Evolutionary conservation across 257 asterid species (phyloP).

Genomic region (Lycium barbarum): DNA sequence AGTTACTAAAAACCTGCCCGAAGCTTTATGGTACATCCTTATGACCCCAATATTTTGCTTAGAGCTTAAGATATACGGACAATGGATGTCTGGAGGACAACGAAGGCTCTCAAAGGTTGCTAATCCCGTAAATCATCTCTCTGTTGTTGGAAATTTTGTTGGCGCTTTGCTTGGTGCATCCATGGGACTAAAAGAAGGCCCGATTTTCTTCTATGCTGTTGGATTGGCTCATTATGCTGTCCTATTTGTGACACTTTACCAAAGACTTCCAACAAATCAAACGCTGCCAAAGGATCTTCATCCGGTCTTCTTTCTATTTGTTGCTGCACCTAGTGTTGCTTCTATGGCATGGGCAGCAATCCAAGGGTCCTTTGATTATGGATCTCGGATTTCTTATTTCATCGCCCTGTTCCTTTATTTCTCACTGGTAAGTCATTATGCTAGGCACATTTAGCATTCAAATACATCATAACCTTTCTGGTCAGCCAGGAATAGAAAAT

Average conservation of each 20-base stretch:
- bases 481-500: not conserved
- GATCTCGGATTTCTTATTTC: conserved; percentile 76
- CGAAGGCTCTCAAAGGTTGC: conserved; percentile 90
- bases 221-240: conserved; percentile 89
- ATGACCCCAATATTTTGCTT: conserved; percentile 73
- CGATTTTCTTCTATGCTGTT: conserved; percentile 82
- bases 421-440: conserved; percentile 61
- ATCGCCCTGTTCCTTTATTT: conserved; percentile 83
- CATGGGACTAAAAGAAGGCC: conserved; percentile 89
- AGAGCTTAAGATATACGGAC: conserved; percentile 90
- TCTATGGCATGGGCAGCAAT: conserved; percentile 92
- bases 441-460: conserved; percentile 11
- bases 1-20: conserved; percentile 44
- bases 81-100: conserved; percentile 96
- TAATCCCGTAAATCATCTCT: conserved; percentile 78
- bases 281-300: conserved; percentile 93
- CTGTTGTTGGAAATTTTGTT: conserved; percentile 81
- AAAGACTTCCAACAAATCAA: conserved; percentile 88
- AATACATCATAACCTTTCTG: not conserved
- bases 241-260: conserved; percentile 86
- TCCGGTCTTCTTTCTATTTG: conserved; percentile 90
- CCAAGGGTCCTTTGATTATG: conserved; percentile 71
- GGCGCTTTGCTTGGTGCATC: conserved; percentile 93
- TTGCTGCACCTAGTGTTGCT: conserved; percentile 94
- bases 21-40: conserved; percentile 66